These are phyloP conservation scores for Eucalyptus tenuipes DNA, from an alignment of 345 rosid species.

Conservation along the genomic window DNA sequence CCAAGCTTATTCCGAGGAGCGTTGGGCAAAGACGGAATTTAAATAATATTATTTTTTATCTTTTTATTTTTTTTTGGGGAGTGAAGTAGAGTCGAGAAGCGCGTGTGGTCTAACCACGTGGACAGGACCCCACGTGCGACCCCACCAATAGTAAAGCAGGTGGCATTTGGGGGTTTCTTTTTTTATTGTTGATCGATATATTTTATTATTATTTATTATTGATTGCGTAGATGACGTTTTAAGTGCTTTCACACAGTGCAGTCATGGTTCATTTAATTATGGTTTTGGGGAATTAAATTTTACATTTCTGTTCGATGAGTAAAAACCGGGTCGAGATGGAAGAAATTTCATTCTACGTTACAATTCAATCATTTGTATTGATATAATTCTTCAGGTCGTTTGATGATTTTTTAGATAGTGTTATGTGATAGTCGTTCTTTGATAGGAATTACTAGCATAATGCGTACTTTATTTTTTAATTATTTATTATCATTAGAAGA, in stretches of 20 bases:
- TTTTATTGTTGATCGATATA: background rate
- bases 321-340: background rate
- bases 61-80: background rate
- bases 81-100: background rate
- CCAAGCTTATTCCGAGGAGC: constrained; percentile 6
- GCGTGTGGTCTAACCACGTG: background rate
- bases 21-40: background rate
- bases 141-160: background rate
- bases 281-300: background rate
- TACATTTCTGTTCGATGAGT: background rate
- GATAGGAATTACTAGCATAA: background rate
- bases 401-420: background rate
- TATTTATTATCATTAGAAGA: background rate
- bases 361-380: background rate
- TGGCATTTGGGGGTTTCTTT: background rate
- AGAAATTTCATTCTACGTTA: background rate
- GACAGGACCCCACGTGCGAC: constrained; percentile 4
- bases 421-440: background rate
- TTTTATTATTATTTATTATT: background rate
- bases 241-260: background rate
- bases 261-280: background rate
- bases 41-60: background rate
- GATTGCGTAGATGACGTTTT: background rate
- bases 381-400: background rate
- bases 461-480: background rate